phyloP scores from a whole-genome alignment of 2,329 filamentous ascomycete genomes.

The Colletotrichum simmondsii region DNA sequence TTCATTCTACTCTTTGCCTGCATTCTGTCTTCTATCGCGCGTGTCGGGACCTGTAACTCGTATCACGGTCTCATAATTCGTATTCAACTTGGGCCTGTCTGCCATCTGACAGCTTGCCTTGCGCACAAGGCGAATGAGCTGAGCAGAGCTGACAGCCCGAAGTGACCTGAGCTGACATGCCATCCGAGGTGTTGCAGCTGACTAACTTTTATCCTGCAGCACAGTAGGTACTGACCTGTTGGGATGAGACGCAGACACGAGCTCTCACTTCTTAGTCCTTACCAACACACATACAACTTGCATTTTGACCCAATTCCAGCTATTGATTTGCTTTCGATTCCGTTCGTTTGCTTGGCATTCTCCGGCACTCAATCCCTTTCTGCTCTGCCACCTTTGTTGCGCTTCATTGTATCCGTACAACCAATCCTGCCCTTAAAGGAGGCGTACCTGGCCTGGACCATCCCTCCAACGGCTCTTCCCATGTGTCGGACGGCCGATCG shows the following conservation, averaged over 20 bases:
- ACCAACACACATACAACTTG: not conserved
- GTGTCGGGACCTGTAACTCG: not conserved
- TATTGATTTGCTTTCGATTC: not conserved
- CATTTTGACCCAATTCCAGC: not conserved
- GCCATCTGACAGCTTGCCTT: not conserved
- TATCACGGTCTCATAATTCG: not conserved
- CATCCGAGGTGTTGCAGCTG: not conserved
- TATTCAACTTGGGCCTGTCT: not conserved
- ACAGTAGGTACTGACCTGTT: not conserved
- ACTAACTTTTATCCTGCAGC: not conserved
- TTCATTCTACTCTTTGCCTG: not conserved
- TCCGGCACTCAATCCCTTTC: not conserved
- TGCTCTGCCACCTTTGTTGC: slow-evolving; percentile 6
- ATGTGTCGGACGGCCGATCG: not conserved
- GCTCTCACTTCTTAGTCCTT: not conserved
- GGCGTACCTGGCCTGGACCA: not conserved
- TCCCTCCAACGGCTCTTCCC: not conserved
- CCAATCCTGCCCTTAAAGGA: not conserved
- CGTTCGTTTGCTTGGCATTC: slow-evolving; percentile 7
- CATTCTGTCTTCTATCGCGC: not conserved
- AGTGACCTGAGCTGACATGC: not conserved
- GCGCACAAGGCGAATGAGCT: not conserved
- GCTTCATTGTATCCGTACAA: not conserved
- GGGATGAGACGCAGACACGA: not conserved
- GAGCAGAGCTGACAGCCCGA: not conserved